Base-by-base conservation (phyloP, 306 rosid genomes). In the Cicer cuneatum region DNA sequence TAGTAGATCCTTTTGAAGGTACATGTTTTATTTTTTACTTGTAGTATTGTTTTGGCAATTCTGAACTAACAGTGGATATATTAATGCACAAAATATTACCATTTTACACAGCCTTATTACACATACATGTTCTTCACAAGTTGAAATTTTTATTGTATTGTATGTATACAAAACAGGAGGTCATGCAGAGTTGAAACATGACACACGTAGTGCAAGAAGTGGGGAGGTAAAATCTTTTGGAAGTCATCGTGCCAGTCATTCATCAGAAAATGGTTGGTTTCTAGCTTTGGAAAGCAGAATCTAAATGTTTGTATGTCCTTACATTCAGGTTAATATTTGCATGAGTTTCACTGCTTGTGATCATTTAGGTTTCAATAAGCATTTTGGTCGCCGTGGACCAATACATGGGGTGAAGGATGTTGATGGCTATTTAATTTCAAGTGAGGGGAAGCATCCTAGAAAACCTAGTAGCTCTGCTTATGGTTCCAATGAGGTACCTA, bases 401-500 rank as follows among this genome's bases (percentile, higher is more conserved):
- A 63, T 79, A 13, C 82, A 83, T 51, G 82, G 81, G 62, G 54
- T 76, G 70, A 90, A 85, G 83, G 93, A 88, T 74, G 78, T 51
- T 75, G 89, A 86, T 80, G 84, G 86, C 78, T 83, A 75, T 61
- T 80, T 71, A n/a, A 49, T 70, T 81, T 52, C 79, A 7, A 84
- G 75, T 80, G 96, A 88, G 75, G 93, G 87, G 71, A 90, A 86
- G 80, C 88, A 80, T 78, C 75, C 81, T 19, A 88, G 85, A 78
- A 88, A 85, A 80, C 79, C 80, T 66, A 75, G 77, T 71, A 35
- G 70, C 79, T 78, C 91, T 77, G 80, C 69, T 59, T 82, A 83
- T 82, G 84, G 91, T 80, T 90, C 93, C 72, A 85, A 83, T 24
- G 96, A 90, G 96, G 96, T 90, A 54, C 79, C 71, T 41, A 46